Evolutionary conservation across 768 basidiomycete genomes (phyloP).

Genomic region (Cystofilobasidium capitatum): DNA sequence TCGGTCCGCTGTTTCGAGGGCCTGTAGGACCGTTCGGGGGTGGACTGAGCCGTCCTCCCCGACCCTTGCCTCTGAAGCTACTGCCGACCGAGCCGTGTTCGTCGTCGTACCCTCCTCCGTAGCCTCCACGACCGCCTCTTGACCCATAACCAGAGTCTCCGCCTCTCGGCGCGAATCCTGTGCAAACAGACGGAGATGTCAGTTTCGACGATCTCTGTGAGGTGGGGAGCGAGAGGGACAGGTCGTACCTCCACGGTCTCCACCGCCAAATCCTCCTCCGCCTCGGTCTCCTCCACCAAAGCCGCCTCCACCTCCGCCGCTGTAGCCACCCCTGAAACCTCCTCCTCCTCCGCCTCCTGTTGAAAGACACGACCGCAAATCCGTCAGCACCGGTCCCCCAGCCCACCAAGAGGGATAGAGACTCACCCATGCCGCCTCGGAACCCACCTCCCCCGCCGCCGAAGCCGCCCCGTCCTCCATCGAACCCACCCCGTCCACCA

Average conservation of each 20-base stretch:
- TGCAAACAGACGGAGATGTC: neutral
- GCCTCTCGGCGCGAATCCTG: conserved; percentile 21
- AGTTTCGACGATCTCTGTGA: neutral
- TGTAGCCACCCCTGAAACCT: conserved; percentile 37
- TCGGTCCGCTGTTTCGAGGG: conserved; percentile 15
- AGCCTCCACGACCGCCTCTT: conserved; percentile 15
- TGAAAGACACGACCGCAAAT: neutral
- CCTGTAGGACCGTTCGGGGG: conserved; percentile 1
- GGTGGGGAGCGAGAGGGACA: neutral
- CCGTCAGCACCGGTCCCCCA: too few species aligned
- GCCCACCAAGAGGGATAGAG: neutral
- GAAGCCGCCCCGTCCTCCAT: conserved; percentile 25
- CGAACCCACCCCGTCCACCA: conserved; percentile 24
- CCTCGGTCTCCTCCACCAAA: conserved; percentile 30
- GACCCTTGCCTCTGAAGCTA: conserved; percentile 4
- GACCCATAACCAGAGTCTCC: conserved; percentile 20
- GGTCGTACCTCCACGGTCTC: neutral
- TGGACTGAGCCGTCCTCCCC: conserved; percentile 5
- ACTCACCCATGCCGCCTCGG: conserved; percentile 20
- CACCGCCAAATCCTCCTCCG: conserved; percentile 33
- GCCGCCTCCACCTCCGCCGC: conserved; percentile 46
- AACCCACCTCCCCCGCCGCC: conserved; percentile 37
- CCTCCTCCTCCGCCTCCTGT: neutral
- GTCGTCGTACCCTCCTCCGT: conserved; percentile 22
- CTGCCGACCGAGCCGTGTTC: neutral